Evolutionary conservation across 2,329 filamentous ascomycete species (phyloP).

Genomic region (Paracamarosporium sp.): DNA sequence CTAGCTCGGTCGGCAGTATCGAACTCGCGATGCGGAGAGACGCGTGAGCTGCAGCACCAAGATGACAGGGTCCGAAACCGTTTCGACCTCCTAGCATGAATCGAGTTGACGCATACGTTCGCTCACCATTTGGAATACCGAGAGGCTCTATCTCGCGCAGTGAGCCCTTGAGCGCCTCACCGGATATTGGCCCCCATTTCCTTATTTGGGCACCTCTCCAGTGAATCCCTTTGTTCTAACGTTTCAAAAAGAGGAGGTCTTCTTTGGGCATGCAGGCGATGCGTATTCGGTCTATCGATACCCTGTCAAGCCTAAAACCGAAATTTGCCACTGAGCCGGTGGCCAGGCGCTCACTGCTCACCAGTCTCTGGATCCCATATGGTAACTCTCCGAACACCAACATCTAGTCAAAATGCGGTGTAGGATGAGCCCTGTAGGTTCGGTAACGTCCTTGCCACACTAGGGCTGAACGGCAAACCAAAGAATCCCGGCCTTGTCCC

Average conservation of each 20-base stretch:
- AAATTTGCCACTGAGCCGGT: slow-evolving; percentile 21
- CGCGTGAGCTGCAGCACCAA: slow-evolving; percentile 19
- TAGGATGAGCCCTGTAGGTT: slow-evolving; percentile 11
- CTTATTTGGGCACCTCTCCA: slow-evolving; percentile 11
- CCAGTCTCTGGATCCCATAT: background rate
- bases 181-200: slow-evolving; percentile 24
- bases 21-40: slow-evolving; percentile 16
- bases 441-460: slow-evolving; percentile 4
- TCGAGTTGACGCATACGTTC: background rate
- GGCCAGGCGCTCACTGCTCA: slow-evolving; percentile 10
- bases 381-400: slow-evolving; percentile 4
- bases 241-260: slow-evolving; percentile 8
- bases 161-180: slow-evolving; percentile 13
- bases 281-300: slow-evolving; percentile 15
- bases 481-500: slow-evolving; percentile 7
- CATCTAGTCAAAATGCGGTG: slow-evolving; percentile 14
- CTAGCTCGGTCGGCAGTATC: slow-evolving; percentile 12
- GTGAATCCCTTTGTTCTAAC: slow-evolving; percentile 2
- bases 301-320: slow-evolving; percentile 14
- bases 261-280: slow-evolving; percentile 9
- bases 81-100: background rate
- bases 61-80: slow-evolving; percentile 9
- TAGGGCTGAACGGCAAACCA: slow-evolving; percentile 24
- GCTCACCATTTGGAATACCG: background rate
- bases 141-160: background rate